These are phyloP conservation scores for Backusella morwellensis DNA, from an alignment of 192 early-diverging fungal genomes.

Conservation along the genomic window DNA sequence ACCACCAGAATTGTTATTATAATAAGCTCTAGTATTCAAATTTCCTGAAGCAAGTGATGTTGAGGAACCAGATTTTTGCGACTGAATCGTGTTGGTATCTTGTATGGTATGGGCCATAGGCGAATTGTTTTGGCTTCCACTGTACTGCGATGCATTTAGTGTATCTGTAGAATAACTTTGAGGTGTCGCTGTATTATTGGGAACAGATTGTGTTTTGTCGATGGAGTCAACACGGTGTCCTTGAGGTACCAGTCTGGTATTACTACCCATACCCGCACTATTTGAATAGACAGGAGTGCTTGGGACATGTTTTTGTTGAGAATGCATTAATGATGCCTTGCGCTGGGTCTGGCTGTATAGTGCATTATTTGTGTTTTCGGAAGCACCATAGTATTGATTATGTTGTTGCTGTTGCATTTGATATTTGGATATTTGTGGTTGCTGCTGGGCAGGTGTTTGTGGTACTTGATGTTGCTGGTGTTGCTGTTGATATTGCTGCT, in stretches of 20 bases:
- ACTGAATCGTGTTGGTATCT: not conserved
- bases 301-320: not conserved
- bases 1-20: not conserved
- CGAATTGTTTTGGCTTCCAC: not conserved
- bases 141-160: not conserved
- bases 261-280: not conserved
- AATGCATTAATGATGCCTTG: not conserved
- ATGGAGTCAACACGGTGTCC: not conserved
- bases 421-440: not conserved
- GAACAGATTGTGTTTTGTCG: not conserved
- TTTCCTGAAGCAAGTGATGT: not conserved
- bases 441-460: not conserved
- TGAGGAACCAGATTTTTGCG: not conserved
- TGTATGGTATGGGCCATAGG: not conserved
- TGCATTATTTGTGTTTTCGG: not conserved
- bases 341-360: not conserved
- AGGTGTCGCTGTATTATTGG: not conserved
- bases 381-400: not conserved
- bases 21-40: not conserved
- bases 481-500: not conserved
- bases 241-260: not conserved
- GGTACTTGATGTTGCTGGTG: conserved; percentile 6
- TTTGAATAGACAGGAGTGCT: not conserved
- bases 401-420: not conserved
- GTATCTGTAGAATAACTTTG: not conserved